Base-by-base conservation (phyloP, 495 filamentous ascomycete species). In the Jackrogersella minutella region DNA sequence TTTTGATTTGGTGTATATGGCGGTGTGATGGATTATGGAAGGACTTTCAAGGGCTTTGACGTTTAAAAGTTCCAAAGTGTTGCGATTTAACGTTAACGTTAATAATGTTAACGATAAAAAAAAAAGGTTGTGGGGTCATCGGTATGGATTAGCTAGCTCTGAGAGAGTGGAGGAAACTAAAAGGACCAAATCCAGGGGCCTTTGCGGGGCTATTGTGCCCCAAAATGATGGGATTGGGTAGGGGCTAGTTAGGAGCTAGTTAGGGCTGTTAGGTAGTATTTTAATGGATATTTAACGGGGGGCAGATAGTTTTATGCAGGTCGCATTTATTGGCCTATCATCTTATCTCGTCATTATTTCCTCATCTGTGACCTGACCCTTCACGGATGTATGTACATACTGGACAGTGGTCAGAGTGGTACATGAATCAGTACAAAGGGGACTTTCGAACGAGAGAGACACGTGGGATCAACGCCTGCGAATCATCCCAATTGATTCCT, bases 191-290 rank as follows among this genome's bases (percentile, higher is more conserved):
- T 44, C 50, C 24, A 59, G 61, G 66, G 61, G 56, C 36, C 24
- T 43, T 22, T 64, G 66, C 41, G 66, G 66, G 59, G 5, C 13
- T 37, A 19, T 37, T 34, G 39, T 34, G 39, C 33, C 22, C 55
- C 49, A 54, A 49, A n/a, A n/a, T n/a, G n/a, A 54, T 54, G 28
- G 49, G 44, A 66, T 66, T 66, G 55, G 62, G 13, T 33, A 59
- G 31, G n/a, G n/a, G n/a, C n/a, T n/a, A n/a, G n/a, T n/a, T n/a
- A 30, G 49, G 54, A 37, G 47, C 30, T 52, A 33, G 31, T 24
- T 60, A 68, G 40, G 65, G 65, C 65, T 68, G 65, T 13, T 68
- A 31, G 51, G 52, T 68, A 54, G 52, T 13, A 68, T n/a, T n/a
- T n/a, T n/a, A n/a, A n/a, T 30, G 7, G 26, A 7, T 30, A 30